These are phyloP conservation scores for Flueggea neowawraea DNA, from an alignment of 441 rosid species.

Conservation along the genomic window DNA sequence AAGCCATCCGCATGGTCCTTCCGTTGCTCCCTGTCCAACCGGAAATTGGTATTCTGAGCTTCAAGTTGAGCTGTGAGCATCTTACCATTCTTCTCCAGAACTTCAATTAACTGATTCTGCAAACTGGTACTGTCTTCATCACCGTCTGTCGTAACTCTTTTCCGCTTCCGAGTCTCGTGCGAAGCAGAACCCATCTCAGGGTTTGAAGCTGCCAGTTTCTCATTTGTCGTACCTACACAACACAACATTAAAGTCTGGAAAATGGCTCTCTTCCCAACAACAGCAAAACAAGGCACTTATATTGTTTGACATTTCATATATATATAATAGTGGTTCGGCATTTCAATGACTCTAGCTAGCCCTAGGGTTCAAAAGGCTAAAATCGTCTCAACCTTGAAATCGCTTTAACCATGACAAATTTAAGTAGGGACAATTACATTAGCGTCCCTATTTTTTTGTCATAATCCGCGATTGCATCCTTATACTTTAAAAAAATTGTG, in stretches of 20 bases:
- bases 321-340: no score
- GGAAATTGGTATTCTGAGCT: slow-evolving; percentile 75
- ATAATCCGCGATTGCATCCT: no score
- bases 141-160: slow-evolving; percentile 31
- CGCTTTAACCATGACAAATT: no score
- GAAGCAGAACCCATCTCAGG: slow-evolving; percentile 59
- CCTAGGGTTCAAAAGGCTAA: no score
- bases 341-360: no score
- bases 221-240: slow-evolving; percentile 42
- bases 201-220: slow-evolving; percentile 39
- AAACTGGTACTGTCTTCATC: slow-evolving; percentile 43
- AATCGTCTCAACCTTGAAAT: no score
- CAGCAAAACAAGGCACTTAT: neutral
- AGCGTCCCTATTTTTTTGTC: no score
- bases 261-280: neutral
- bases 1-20: slow-evolving; percentile 64
- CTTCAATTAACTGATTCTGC: slow-evolving; percentile 57
- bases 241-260: neutral
- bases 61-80: slow-evolving; percentile 84
- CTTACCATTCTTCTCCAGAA: slow-evolving; percentile 79
- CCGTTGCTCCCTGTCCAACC: slow-evolving; percentile 86
- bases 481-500: no score
- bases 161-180: slow-evolving; percentile 70
- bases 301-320: neutral
- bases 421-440: no score